phyloP scores from a whole-genome alignment of 2,329 filamentous ascomycete species.

The Alternaria gansuensis region DNA sequence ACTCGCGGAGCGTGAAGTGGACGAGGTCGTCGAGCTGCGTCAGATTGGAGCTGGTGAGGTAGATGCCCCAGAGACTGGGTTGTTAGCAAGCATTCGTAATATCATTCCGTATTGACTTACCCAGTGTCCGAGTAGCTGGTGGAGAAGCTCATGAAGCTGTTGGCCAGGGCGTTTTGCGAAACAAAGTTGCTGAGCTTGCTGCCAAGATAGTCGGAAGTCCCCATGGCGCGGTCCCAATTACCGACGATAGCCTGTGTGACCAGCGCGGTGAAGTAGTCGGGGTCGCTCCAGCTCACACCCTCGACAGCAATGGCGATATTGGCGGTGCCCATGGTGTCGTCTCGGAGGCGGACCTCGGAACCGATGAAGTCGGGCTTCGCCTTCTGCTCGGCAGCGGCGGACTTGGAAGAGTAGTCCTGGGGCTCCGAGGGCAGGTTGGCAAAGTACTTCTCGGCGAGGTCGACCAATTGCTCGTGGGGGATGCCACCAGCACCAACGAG shows the following conservation, averaged over 20 bases:
- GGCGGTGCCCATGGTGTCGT: conserved; percentile 94
- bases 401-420: conserved; percentile 76
- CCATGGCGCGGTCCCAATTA: conserved; percentile 99
- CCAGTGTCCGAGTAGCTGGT: conserved; percentile 99
- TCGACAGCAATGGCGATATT: conserved; percentile 99
- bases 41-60: conserved; percentile 90
- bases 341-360: conserved; percentile 92
- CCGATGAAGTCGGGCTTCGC: conserved; percentile 93
- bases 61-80: conserved; percentile 96
- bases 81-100: conserved; percentile 39
- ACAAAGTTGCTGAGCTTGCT: conserved; percentile 97
- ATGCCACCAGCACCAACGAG: conserved; percentile 94
- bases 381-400: conserved; percentile 77
- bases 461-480: conserved; percentile 91
- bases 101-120: conserved; percentile 65
- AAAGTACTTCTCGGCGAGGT: conserved; percentile 97
- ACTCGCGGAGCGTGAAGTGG: conserved; percentile 98
- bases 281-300: conserved; percentile 99
- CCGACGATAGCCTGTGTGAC: conserved; percentile 98
- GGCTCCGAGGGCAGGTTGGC: conserved; percentile 77
- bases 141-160: conserved; percentile 99
- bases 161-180: conserved; percentile 93
- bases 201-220: conserved; percentile 94
- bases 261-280: conserved; percentile 98
- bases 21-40: conserved; percentile 92